Evolutionary conservation across 2,329 filamentous ascomycete species (phyloP).

Genomic region (Pseudogymnoascus sp.): DNA sequence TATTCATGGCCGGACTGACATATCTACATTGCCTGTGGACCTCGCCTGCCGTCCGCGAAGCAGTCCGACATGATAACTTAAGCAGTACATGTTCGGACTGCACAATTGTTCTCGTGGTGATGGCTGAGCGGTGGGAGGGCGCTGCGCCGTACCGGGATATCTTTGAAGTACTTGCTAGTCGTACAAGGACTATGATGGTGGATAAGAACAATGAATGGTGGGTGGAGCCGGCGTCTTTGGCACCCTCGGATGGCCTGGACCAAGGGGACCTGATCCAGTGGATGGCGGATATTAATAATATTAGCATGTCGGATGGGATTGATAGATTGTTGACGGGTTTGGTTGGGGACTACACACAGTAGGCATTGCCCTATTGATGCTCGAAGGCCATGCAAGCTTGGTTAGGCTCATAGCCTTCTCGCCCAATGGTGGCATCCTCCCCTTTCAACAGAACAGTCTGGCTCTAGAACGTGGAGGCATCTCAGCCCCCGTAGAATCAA

Average conservation of each 20-base stretch:
- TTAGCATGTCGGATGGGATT: not conserved
- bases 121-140: slow-evolving; percentile 30
- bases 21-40: slow-evolving; percentile 34
- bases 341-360: not conserved
- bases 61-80: slow-evolving; percentile 17
- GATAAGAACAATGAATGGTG: not conserved
- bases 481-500: too few species aligned
- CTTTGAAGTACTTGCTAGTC: slow-evolving; percentile 29
- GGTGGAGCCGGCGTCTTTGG: not conserved
- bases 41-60: slow-evolving; percentile 20
- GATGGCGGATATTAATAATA: slow-evolving; percentile 3
- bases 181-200: slow-evolving; percentile 24
- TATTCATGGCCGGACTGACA: slow-evolving; percentile 27
- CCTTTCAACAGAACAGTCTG: too few species aligned
- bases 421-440: too few species aligned
- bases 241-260: not conserved
- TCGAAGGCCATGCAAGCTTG: too few species aligned
- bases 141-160: slow-evolving; percentile 32
- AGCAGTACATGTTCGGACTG: slow-evolving; percentile 29
- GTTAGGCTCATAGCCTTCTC: too few species aligned
- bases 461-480: too few species aligned
- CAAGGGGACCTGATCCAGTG: not conserved
- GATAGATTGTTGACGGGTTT: not conserved
- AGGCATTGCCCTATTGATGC: not conserved
- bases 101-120: slow-evolving; percentile 29